A percentile compares a stretch with the other conserved stretches of the same genome.
phyloP scores from a whole-genome alignment of 2,329 filamentous ascomycete genomes.

The Apiospora malaysiana region DNA sequence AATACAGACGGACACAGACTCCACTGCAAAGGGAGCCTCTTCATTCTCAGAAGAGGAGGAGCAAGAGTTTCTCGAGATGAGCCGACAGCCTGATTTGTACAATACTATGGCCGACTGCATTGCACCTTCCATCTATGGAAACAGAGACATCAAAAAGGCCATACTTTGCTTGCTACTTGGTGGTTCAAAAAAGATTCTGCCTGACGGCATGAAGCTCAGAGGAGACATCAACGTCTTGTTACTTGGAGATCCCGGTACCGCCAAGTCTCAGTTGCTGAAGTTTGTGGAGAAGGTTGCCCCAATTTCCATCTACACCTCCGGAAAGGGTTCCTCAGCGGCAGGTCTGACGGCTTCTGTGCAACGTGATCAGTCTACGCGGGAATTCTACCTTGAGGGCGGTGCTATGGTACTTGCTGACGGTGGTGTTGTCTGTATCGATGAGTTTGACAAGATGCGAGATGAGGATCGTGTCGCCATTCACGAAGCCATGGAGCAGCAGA shows the following conservation, averaged over 20 bases:
- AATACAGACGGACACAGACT: constrained; percentile 88
- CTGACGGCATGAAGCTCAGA: constrained; percentile 96
- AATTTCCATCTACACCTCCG: constrained; percentile 97
- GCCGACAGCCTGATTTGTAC: constrained; percentile 90
- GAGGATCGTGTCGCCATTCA: constrained; percentile 98
- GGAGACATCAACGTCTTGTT: constrained; percentile 98
- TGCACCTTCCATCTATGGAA: constrained; percentile 96
- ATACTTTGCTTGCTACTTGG: constrained; percentile 93
- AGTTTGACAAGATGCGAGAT: constrained; percentile 99
- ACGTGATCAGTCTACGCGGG: constrained; percentile 85
- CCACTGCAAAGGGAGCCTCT: constrained; percentile 83
- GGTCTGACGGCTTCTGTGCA: constrained; percentile 98
- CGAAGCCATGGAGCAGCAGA: constrained; percentile 99
- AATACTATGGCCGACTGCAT: constrained; percentile 89
- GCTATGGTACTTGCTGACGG: constrained; percentile 98
- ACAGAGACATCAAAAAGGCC: constrained; percentile 94
- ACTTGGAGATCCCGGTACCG: constrained; percentile 95
- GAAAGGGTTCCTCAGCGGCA: constrained; percentile 95
- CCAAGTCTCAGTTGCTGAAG: constrained; percentile 95
- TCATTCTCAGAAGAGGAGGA: constrained; percentile 95
- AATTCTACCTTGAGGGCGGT: constrained; percentile 97
- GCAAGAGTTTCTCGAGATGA: constrained; percentile 93
- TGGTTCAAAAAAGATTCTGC: constrained; percentile 96
- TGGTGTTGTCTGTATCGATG: constrained; percentile 97
- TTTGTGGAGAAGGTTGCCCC: constrained; percentile 97